Evolutionary conservation across 352 stramenopile species (phyloP).

Genomic region (Phytophthora sp.): DNA sequence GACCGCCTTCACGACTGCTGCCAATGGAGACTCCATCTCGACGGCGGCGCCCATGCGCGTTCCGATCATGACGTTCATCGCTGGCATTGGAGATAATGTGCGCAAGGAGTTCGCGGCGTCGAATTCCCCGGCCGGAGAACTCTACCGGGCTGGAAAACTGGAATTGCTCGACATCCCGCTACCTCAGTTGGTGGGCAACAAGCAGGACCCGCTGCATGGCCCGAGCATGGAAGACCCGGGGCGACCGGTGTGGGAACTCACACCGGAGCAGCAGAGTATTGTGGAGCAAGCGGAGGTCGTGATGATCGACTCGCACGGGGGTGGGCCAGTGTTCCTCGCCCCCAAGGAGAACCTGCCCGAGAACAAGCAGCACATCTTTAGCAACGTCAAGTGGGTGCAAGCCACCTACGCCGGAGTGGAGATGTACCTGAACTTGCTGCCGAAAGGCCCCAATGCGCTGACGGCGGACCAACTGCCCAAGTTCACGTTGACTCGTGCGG

Average conservation of each 20-base stretch:
- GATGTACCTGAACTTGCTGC: constrained; percentile 34
- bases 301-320: constrained; percentile 39
- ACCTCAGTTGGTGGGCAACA: constrained; percentile 39
- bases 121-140: constrained; percentile 18
- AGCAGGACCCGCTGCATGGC: constrained; percentile 35
- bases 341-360: constrained; percentile 38
- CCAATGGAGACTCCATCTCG: constrained; percentile 2
- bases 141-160: constrained; percentile 38
- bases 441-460: constrained; percentile 15
- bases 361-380: constrained; percentile 37
- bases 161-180: constrained; percentile 38
- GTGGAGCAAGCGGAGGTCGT: constrained; percentile 36
- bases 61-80: constrained; percentile 40
- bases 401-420: constrained; percentile 50
- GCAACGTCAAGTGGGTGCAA: constrained; percentile 48
- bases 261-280: constrained; percentile 32
- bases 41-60: constrained; percentile 10
- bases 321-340: constrained; percentile 30
- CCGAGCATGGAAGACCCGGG: constrained; percentile 35
- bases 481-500: constrained; percentile 44
- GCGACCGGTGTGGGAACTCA: constrained; percentile 30
- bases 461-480: constrained; percentile 18
- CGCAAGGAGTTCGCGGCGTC: constrained; percentile 33
- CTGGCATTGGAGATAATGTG: constrained; percentile 31
- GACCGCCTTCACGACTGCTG: constrained; percentile 14